These are phyloP conservation scores for Fusarium robinianum DNA, from an alignment of 2,329 filamentous ascomycete genomes.

Conservation along the genomic window DNA sequence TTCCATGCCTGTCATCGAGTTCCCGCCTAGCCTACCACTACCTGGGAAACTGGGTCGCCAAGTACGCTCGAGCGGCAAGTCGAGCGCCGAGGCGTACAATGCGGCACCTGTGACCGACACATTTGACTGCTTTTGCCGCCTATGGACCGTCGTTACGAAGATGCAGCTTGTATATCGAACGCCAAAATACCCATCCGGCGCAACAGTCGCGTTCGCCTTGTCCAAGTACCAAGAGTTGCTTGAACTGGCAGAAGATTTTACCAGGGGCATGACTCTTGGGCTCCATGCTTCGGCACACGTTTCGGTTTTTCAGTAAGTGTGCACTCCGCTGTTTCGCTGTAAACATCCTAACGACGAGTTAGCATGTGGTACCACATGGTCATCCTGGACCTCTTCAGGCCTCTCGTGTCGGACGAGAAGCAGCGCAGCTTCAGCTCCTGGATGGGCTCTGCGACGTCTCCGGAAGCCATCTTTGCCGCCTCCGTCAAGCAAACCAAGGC, in stretches of 20 bases:
- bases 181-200: neutral
- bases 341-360: too few relatives aligned
- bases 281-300: neutral
- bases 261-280: neutral
- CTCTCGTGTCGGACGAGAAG: constrained; percentile 21
- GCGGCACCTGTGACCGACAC: neutral
- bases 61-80: neutral
- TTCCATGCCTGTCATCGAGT: neutral
- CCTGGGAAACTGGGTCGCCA: too few relatives aligned
- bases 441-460: constrained; percentile 32
- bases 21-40: neutral
- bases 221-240: neutral
- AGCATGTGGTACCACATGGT: constrained; percentile 49
- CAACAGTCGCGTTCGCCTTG: neutral
- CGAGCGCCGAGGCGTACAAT: neutral
- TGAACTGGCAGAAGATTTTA: neutral
- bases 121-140: neutral
- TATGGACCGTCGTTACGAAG: neutral
- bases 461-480: constrained; percentile 40
- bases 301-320: too few relatives aligned
- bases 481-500: constrained; percentile 46
- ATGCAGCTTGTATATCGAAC: neutral
- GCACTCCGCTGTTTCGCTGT: too few relatives aligned
- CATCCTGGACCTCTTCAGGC: constrained; percentile 44
- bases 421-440: too few relatives aligned